A percentile compares a stretch with the other conserved stretches of the same genome.
These are phyloP conservation scores for Microcyclosporella mali DNA, from an alignment of 2,329 filamentous ascomycete species.

Conservation along the genomic window DNA sequence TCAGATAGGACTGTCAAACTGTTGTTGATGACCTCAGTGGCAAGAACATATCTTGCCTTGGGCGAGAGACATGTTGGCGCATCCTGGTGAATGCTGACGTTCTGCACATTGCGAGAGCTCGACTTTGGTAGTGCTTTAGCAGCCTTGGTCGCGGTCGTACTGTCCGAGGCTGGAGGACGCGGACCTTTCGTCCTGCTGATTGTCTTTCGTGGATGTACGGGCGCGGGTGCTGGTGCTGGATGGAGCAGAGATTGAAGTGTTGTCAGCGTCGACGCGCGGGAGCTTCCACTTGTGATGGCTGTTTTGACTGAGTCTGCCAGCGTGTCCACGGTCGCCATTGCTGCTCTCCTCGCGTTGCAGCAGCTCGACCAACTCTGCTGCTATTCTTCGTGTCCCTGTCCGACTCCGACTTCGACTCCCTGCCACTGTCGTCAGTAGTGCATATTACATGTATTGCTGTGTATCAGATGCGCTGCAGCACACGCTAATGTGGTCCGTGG, in stretches of 20 bases:
- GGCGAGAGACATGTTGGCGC: slow-evolving; percentile 37
- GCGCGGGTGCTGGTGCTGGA: slow-evolving; percentile 9
- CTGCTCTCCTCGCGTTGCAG: neutral
- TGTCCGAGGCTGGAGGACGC: neutral
- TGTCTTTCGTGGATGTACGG: slow-evolving; percentile 1
- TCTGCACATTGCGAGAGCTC: slow-evolving; percentile 11
- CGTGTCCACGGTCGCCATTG: slow-evolving; percentile 14
- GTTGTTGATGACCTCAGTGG: slow-evolving; percentile 67
- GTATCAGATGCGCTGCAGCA: too few species aligned
- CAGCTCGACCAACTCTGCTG: too few species aligned
- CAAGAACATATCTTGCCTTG: slow-evolving; percentile 60
- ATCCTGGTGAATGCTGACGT: slow-evolving; percentile 36
- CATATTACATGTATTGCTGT: too few species aligned
- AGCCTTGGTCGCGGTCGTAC: slow-evolving; percentile 4
- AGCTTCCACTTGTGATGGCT: slow-evolving; percentile 15
- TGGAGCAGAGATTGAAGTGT: slow-evolving; percentile 24
- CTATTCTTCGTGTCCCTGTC: too few species aligned
- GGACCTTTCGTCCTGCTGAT: slow-evolving; percentile 3
- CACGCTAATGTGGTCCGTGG: too few species aligned
- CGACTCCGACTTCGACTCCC: too few species aligned
- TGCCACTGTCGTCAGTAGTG: too few species aligned
- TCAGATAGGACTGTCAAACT: slow-evolving; percentile 64
- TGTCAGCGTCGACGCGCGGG: slow-evolving; percentile 21
- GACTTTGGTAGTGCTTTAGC: slow-evolving; percentile 4
- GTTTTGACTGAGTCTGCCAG: slow-evolving; percentile 16